phyloP scores from a whole-genome alignment of 495 filamentous ascomycete genomes.

The Apiosordaria backusii region DNA sequence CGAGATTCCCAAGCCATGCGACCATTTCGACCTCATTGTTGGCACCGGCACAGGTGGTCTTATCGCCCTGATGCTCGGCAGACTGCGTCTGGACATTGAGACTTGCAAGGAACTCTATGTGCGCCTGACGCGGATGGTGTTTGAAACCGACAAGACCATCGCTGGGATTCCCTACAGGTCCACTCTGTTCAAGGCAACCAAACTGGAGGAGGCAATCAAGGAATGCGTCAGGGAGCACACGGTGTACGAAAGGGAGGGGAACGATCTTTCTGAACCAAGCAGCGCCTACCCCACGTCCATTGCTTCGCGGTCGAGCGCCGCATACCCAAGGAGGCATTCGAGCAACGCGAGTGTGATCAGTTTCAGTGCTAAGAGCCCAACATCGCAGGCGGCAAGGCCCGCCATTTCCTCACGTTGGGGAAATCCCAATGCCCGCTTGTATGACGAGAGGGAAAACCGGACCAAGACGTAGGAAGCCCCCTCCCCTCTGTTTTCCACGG shows the following conservation, averaged over 20 bases:
- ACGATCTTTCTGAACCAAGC: constrained; percentile 47
- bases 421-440: constrained; percentile 64
- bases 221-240: constrained; percentile 87
- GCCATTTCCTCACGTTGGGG: constrained; percentile 48
- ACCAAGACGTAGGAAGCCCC: constrained; percentile 74
- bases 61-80: constrained; percentile 93
- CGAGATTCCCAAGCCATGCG: constrained; percentile 94
- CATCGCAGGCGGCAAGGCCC: constrained; percentile 33
- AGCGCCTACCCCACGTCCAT: constrained; percentile 33
- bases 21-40: constrained; percentile 95
- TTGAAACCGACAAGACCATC: constrained; percentile 97
- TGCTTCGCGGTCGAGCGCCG: constrained; percentile 39
- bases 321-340: constrained; percentile 41
- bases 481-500: neutral
- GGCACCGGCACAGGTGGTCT: constrained; percentile 93
- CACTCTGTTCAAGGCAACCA: constrained; percentile 93
- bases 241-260: constrained; percentile 74
- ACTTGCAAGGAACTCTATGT: constrained; percentile 96
- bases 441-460: constrained; percentile 77
- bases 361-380: constrained; percentile 51
- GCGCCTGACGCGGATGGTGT: constrained; percentile 87
- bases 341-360: constrained; percentile 63
- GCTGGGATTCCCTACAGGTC: constrained; percentile 90
- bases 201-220: constrained; percentile 88
- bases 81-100: constrained; percentile 86